A percentile compares a stretch with the other conserved stretches of the same genome.
Conservation (phyloP, 805 yeast species). For the Lachancea nothofagi region DNA sequence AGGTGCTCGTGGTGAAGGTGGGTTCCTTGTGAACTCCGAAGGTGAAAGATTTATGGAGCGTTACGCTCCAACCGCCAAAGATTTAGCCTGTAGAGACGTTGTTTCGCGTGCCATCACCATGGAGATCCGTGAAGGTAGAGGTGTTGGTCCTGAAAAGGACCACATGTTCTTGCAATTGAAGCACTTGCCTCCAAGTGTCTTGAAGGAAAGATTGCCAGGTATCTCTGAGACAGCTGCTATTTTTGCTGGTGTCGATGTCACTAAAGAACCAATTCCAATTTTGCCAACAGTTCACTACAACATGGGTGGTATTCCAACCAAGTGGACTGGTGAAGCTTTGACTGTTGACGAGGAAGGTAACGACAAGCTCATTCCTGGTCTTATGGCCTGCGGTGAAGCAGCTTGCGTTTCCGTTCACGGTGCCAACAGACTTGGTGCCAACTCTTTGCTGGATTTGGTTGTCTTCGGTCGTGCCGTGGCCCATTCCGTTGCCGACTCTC, state of each 20-base stretch:
- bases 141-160: conserved; percentile 95
- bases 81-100: conserved; percentile 96
- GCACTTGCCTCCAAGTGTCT: conserved; percentile 86
- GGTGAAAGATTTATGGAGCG: conserved; percentile 99
- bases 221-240: conserved; percentile 97
- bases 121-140: conserved; percentile 98
- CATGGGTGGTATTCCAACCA: conserved; percentile 99
- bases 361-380: conserved; percentile 87
- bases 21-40: conserved; percentile 88
- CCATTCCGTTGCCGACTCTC: conserved; percentile 77
- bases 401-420: conserved; percentile 99
- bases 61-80: conserved; percentile 98
- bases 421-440: conserved; percentile 98
- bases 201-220: conserved; percentile 97
- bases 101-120: conserved; percentile 97
- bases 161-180: conserved; percentile 92
- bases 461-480: conserved; percentile 98
- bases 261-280: conserved; percentile 98
- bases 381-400: conserved; percentile 96
- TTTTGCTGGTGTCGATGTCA: conserved; percentile 98
- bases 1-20: conserved; percentile 99
- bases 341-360: conserved; percentile 80
- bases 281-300: conserved; percentile 98
- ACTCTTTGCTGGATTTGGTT: conserved; percentile 91
- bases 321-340: conserved; percentile 92